Evolutionary conservation across 2,329 filamentous ascomycete genomes (phyloP).

Genomic region (Fusarium solani-melongenae): DNA sequence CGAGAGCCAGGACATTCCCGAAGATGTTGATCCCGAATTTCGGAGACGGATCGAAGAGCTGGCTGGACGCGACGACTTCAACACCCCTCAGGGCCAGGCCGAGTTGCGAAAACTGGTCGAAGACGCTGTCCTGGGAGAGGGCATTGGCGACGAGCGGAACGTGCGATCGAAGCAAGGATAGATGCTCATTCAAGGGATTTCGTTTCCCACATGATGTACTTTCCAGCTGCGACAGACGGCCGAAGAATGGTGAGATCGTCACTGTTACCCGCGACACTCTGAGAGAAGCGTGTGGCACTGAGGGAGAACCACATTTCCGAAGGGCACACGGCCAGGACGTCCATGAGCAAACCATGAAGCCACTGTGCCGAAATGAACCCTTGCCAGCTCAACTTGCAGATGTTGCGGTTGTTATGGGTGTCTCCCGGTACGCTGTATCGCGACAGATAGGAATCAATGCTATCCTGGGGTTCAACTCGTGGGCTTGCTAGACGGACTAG

Average conservation of each 20-base stretch:
- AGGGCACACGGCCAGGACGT: conserved; percentile 56
- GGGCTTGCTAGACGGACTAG: conserved; percentile 74
- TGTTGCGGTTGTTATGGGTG: conserved; percentile 39
- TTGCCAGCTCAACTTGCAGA: conserved; percentile 68
- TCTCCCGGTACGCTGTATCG: conserved; percentile 70
- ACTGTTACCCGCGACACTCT: conserved; percentile 55
- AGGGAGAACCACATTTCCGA: conserved; percentile 66
- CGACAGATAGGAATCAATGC: conserved; percentile 75
- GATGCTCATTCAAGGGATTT: conserved; percentile 54
- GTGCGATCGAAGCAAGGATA: conserved; percentile 71
- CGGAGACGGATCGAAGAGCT: conserved; percentile 88
- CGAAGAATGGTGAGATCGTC: conserved; percentile 66
- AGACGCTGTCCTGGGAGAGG: conserved; percentile 79
- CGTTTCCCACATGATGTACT: conserved; percentile 72
- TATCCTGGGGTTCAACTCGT: conserved; percentile 67
- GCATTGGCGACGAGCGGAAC: conserved; percentile 71
- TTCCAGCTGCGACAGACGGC: conserved; percentile 58
- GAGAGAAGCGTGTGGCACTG: conserved; percentile 63
- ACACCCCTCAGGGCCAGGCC: conserved; percentile 81
- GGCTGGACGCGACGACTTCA: conserved; percentile 84
- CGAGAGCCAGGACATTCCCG: conserved; percentile 67
- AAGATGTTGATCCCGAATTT: conserved; percentile 83
- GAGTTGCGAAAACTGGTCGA: conserved; percentile 82
- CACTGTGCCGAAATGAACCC: conserved; percentile 67
- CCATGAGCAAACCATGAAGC: conserved; percentile 60